Percentiles rank a stretch among this genome's conserved stretches.
Conservation (phyloP, 2,329 filamentous ascomycete genomes). For the Trichoderma koningiopsis region DNA sequence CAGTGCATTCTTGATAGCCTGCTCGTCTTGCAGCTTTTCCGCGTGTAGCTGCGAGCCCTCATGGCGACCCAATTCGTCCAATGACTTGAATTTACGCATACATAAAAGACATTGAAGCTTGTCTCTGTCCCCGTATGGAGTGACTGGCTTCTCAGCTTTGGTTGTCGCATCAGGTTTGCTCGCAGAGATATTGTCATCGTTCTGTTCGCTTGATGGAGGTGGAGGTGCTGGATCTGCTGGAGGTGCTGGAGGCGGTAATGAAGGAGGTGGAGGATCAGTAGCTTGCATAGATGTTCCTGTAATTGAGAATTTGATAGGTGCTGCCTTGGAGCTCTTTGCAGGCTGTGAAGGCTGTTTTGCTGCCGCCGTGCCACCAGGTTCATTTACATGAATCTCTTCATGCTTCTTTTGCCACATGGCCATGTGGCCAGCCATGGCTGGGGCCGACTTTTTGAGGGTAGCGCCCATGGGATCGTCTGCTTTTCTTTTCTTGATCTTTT, state of each 20-base stretch:
- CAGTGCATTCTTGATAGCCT: constrained; percentile 53
- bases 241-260: constrained; percentile 25
- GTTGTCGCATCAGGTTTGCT: constrained; percentile 11
- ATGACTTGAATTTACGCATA: constrained; percentile 50
- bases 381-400: constrained; percentile 42
- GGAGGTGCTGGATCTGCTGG: constrained; percentile 25
- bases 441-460: constrained; percentile 42
- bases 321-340: constrained; percentile 15
- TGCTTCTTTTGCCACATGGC: constrained; percentile 50
- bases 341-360: background rate
- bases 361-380: constrained; percentile 6
- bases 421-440: constrained; percentile 46
- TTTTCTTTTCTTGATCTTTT: constrained; percentile 58
- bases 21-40: constrained; percentile 43
- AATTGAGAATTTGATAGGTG: constrained; percentile 40
- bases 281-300: constrained; percentile 31
- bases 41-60: constrained; percentile 48
- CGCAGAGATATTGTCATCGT: background rate
- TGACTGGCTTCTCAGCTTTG: constrained; percentile 7
- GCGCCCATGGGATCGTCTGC: constrained; percentile 43
- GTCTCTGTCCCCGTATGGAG: constrained; percentile 62
- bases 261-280: constrained; percentile 20
- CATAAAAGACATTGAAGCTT: constrained; percentile 50
- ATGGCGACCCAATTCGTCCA: constrained; percentile 47
- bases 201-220: constrained; percentile 28